Evolutionary conservation across 169 alveolate genomes (phyloP), one percentile per base, ranked within the genome.

Genomic region (Plasmodium knowlesi): DNA sequence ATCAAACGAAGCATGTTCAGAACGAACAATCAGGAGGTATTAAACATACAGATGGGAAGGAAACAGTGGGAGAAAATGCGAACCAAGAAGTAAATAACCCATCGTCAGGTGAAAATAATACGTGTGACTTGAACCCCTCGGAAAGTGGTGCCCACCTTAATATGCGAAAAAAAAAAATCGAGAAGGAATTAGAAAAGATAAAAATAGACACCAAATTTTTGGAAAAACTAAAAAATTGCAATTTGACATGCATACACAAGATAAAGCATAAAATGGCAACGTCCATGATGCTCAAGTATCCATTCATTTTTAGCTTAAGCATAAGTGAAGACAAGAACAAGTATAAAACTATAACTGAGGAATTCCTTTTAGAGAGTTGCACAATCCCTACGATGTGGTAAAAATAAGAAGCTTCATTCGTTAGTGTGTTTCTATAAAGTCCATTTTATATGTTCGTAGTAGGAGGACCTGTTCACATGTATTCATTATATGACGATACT

Each of bases 301-400:
- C 94, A 25, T 89, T 89, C 32, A 89, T 89, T 79, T 57, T 89
- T 89, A 89, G 50, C 72, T 80, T 89, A 37, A 89, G 82, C 53
- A 61, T 79, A 6, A 70, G 89, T 8, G 34, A 79, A 53, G 82
- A 32, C 32, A 39, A 46, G 25, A 84, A 84, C 34, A 85, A 72
- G 28, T 50, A 74, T 85, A 83, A 79, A 61, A 79, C 28, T 10
- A 22, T 43, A 25, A 61, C 30, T n/a, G 30, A 67, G 37, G 19
- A 89, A 8, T 67, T 89, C 16, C 82, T 67, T 25, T 25, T 89
- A 89, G 32, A 34, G 25, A 89, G 71, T 79, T 79, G 57, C 72
- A 53, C n/a, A 19, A 73, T 89, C 72, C 94, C 94, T 4, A 22
- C 39, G 16, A 78, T 14, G 10, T 89, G 94, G 94, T 89, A 78